A percentile compares a stretch with the other conserved stretches of the same genome.
These are phyloP conservation scores for Penicillium hesseltinei DNA, from an alignment of 2,329 filamentous ascomycete species.

Conservation along the genomic window DNA sequence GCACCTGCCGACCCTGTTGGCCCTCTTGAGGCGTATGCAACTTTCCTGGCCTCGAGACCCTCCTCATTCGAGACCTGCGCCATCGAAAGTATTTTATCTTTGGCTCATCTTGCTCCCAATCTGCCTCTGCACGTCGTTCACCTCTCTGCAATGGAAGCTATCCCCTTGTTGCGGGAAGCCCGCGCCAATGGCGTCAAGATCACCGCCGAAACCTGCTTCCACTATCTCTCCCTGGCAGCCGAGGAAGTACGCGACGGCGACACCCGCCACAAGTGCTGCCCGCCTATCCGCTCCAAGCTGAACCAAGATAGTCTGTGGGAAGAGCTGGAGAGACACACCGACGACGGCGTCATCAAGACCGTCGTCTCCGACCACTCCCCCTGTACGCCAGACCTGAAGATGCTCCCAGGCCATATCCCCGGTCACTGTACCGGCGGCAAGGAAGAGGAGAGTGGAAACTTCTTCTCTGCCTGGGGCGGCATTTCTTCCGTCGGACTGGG, in stretches of 20 bases:
- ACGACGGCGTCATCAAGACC: slow-evolving; percentile 80
- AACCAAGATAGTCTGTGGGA: slow-evolving; percentile 88
- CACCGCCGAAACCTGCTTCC: slow-evolving; percentile 93
- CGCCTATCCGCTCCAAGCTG: slow-evolving; percentile 75
- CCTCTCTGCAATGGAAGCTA: slow-evolving; percentile 82
- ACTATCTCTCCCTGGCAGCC: slow-evolving; percentile 81
- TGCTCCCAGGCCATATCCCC: slow-evolving; percentile 71
- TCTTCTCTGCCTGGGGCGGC: slow-evolving; percentile 94
- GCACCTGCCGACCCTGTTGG: slow-evolving; percentile 70
- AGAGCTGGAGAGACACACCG: slow-evolving; percentile 61
- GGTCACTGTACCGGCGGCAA: slow-evolving; percentile 40
- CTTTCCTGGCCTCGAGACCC: slow-evolving; percentile 87
- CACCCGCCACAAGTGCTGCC: slow-evolving; percentile 92
- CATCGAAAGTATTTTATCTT: slow-evolving; percentile 77
- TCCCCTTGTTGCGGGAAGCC: slow-evolving; percentile 74
- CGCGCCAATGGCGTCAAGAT: slow-evolving; percentile 74
- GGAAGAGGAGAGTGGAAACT: slow-evolving; percentile 64
- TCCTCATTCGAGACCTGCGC: slow-evolving; percentile 89
- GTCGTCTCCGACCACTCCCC: slow-evolving; percentile 95
- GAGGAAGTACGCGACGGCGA: slow-evolving; percentile 82
- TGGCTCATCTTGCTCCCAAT: slow-evolving; percentile 75
- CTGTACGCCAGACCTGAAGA: slow-evolving; percentile 91
- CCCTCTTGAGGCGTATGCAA: slow-evolving; percentile 74
- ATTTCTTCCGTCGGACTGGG: slow-evolving; percentile 93
- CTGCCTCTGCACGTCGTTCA: slow-evolving; percentile 93